Percentiles rank a stretch among this genome's conserved stretches.
phyloP scores from a whole-genome alignment of 257 asterid species.

The Craterostigma plantagineum region DNA sequence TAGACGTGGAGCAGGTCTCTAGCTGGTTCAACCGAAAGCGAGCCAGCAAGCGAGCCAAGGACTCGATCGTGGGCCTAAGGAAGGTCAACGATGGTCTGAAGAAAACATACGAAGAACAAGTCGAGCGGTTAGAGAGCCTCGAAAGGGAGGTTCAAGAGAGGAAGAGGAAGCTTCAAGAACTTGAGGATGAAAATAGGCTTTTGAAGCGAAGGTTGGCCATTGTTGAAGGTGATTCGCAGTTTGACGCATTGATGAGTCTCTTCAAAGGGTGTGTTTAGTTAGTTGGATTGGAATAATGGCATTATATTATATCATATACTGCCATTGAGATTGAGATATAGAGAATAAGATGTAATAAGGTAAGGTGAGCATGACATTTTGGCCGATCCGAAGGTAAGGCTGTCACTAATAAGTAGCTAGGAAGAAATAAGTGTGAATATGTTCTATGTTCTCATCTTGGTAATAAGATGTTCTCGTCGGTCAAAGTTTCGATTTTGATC shows the following conservation, averaged over 20 bases:
- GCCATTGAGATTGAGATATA: neutral
- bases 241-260: conserved; percentile 6
- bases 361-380: no score
- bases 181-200: conserved; percentile 8
- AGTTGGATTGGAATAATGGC: neutral
- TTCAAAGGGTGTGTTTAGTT: neutral
- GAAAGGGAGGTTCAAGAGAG: conserved; percentile 8
- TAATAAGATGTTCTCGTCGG: no score
- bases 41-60: conserved; percentile 8
- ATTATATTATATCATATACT: neutral
- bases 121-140: no score
- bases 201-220: conserved; percentile 8
- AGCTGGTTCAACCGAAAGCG: conserved; percentile 19
- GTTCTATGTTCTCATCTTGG: no score
- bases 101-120: no score
- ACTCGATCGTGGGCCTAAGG: conserved; percentile 4
- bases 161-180: conserved; percentile 8
- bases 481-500: no score
- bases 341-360: neutral
- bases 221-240: conserved; percentile 7
- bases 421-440: no score
- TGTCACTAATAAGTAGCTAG: no score
- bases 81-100: conserved; percentile 1
- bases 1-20: conserved; percentile 21
- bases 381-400: no score